These are phyloP conservation scores for Dipteronia sinensis DNA, from an alignment of 345 rosid genomes.

Conservation along the genomic window DNA sequence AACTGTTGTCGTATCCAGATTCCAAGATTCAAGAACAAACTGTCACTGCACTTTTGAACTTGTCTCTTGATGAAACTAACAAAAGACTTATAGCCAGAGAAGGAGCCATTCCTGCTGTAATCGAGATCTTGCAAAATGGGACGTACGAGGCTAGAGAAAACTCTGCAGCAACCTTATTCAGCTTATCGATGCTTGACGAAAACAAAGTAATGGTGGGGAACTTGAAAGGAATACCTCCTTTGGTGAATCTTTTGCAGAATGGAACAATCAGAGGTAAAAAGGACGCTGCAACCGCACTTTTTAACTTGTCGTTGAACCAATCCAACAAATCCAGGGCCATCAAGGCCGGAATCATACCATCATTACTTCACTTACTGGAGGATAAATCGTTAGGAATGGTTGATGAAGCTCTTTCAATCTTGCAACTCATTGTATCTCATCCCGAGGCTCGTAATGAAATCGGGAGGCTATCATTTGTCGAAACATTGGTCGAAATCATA, in stretches of 20 bases:
- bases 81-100: conserved; percentile 54
- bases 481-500: conserved; percentile 54
- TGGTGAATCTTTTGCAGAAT: conserved; percentile 47
- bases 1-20: conserved; percentile 50
- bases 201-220: conserved; percentile 56
- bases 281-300: conserved; percentile 72
- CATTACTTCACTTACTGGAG: conserved; percentile 48
- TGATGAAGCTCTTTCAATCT: conserved; percentile 68
- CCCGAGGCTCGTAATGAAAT: conserved; percentile 44
- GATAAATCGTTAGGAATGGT: conserved; percentile 55
- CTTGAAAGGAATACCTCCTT: conserved; percentile 55
- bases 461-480: conserved; percentile 42
- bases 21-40: conserved; percentile 59
- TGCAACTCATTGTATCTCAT: conserved; percentile 50
- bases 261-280: conserved; percentile 66
- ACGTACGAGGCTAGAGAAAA: conserved; percentile 58
- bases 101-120: conserved; percentile 58
- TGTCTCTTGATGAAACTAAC: conserved; percentile 60
- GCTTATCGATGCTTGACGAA: conserved; percentile 62
- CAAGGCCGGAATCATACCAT: conserved; percentile 50
- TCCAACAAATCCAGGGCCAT: conserved; percentile 60
- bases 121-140: conserved; percentile 51
- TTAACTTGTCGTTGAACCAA: conserved; percentile 56
- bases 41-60: conserved; percentile 63
- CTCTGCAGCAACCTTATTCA: conserved; percentile 62